Conservation (phyloP, 345 rosid genomes). For the Euphorbia tirucalli region DNA sequence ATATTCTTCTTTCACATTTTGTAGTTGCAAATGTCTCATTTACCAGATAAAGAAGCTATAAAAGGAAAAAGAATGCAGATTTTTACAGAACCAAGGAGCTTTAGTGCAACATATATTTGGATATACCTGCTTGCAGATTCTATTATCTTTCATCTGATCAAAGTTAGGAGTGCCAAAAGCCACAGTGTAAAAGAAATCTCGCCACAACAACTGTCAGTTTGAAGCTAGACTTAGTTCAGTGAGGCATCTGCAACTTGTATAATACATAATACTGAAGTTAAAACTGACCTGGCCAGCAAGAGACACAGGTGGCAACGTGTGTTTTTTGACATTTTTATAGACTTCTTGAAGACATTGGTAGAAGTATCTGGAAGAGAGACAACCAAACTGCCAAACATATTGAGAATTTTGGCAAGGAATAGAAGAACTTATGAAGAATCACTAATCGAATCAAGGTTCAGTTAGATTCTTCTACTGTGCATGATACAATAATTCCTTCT, state of each 20-base stretch:
- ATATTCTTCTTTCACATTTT: not conserved
- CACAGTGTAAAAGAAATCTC: constrained; percentile 88
- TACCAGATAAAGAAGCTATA: not conserved
- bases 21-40: not conserved
- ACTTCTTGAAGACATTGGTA: constrained; percentile 71
- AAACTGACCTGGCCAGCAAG: constrained; percentile 80
- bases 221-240: constrained; percentile 16
- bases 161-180: constrained; percentile 87
- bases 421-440: not conserved
- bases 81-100: not conserved
- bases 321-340: constrained; percentile 59
- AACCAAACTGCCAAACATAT: constrained; percentile 76
- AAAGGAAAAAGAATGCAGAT: constrained; percentile 7
- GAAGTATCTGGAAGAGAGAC: constrained; percentile 94
- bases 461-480: constrained; percentile 1
- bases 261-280: constrained; percentile 1
- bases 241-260: constrained; percentile 1
- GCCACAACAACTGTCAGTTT: constrained; percentile 67
- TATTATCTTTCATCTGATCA: constrained; percentile 78
- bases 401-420: constrained; percentile 6
- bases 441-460: not conserved
- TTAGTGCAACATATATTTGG: not conserved
- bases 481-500: not conserved
- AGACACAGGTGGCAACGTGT: constrained; percentile 90
- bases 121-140: constrained; percentile 87